Percentiles rank a stretch among this genome's conserved stretches.
Conservation (phyloP, 2,329 filamentous ascomycete species). For the Spiromastix sp. region DNA sequence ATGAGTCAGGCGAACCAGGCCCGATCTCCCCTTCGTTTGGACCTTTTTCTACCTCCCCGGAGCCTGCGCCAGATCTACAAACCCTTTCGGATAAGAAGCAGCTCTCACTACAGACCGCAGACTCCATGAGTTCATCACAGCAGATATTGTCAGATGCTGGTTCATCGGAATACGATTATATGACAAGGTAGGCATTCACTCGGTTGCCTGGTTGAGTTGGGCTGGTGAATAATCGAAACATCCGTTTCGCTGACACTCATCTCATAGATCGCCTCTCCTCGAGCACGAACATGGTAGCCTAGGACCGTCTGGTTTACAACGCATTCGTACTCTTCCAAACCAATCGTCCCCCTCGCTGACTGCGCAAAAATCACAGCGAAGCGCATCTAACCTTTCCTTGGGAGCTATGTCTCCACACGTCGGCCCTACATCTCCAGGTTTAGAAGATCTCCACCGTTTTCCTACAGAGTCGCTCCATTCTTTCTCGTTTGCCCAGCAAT, state of each 20-base stretch:
- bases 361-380: no score
- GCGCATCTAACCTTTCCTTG: slow-evolving; percentile 53
- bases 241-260: slow-evolving; percentile 6
- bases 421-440: slow-evolving; percentile 59
- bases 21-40: slow-evolving; percentile 29
- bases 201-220: slow-evolving; percentile 7
- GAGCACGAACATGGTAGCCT: slow-evolving; percentile 86
- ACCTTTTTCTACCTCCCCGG: slow-evolving; percentile 25
- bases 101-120: slow-evolving; percentile 37
- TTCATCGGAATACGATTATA: slow-evolving; percentile 55
- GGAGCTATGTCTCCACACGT: slow-evolving; percentile 43
- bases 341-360: slow-evolving; percentile 55
- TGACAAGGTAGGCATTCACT: slow-evolving; percentile 55
- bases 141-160: slow-evolving; percentile 68
- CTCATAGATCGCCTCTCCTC: slow-evolving; percentile 63
- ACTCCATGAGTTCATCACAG: slow-evolving; percentile 49
- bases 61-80: slow-evolving; percentile 26
- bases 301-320: slow-evolving; percentile 74
- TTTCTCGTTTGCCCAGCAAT: slow-evolving; percentile 94
- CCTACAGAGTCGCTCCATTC: slow-evolving; percentile 94
- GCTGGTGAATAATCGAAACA: neutral
- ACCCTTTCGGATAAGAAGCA: slow-evolving; percentile 42
- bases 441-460: slow-evolving; percentile 85
- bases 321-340: slow-evolving; percentile 68
- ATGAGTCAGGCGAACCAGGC: slow-evolving; percentile 26